These are phyloP conservation scores for Aspergillus cavernicola DNA, from an alignment of 495 filamentous ascomycete genomes.

Conservation along the genomic window DNA sequence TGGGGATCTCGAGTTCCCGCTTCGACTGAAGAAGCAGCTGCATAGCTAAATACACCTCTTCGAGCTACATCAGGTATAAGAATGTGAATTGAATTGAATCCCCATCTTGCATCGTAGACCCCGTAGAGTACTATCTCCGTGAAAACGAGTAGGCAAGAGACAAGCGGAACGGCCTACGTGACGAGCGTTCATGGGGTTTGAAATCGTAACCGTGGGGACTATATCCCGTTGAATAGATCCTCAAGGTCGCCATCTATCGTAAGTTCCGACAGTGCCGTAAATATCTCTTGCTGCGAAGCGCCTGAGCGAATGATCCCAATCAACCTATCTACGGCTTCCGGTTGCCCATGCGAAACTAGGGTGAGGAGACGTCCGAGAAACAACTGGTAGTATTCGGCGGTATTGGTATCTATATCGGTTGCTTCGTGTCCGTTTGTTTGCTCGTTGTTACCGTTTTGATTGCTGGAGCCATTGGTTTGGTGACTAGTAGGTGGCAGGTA, in stretches of 20 bases:
- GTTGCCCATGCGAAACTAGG: slow-evolving; percentile 25
- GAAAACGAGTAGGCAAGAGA: no score
- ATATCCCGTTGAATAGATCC: neutral
- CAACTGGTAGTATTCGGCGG: slow-evolving; percentile 24
- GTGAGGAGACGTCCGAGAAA: slow-evolving; percentile 30
- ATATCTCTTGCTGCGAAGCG: slow-evolving; percentile 31
- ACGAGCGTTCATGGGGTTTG: no score
- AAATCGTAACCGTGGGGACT: neutral
- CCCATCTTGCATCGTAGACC: no score
- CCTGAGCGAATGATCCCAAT: slow-evolving; percentile 33
- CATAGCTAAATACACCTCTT: no score
- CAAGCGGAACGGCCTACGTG: no score
- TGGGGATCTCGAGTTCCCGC: no score
- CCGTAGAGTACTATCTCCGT: no score
- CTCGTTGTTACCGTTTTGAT: slow-evolving; percentile 1
- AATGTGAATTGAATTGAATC: no score
- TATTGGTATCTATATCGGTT: neutral
- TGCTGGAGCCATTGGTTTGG: slow-evolving; percentile 4
- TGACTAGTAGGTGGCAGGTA: slow-evolving; percentile 1
- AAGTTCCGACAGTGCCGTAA: slow-evolving; percentile 19
- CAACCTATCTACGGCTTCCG: slow-evolving; percentile 23
- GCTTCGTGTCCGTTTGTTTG: neutral
- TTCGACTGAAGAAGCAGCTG: no score
- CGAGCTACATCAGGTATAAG: no score
- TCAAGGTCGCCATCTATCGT: neutral